Evolutionary conservation across 768 basidiomycete genomes (phyloP), one percentile per base, ranked within the genome.

Genomic region (Candolleomyces eurysporus): DNA sequence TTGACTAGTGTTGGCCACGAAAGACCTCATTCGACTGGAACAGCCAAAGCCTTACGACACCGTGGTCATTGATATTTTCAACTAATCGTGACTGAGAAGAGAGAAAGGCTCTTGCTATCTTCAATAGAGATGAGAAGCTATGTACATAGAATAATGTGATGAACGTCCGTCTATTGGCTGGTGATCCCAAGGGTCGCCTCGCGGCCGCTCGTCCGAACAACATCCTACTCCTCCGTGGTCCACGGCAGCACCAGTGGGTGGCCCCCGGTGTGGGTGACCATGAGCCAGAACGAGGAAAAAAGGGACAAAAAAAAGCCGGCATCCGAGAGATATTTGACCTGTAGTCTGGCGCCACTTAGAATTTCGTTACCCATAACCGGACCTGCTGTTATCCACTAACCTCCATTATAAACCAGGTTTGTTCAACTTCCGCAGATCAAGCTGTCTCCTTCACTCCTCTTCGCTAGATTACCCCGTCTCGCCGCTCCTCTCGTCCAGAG

Each of bases 1-100:
- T 50, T 58, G 39, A 17, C 49, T 64, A 94, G 92, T 91, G 57
- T 81, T 94, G 50, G 83, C 84, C 11, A 93, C 91, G 21, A 94
- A 94, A 69, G 78, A 88, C 63, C 78, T 91, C 16, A 63, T 94
- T 55, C 76, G 72, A 19, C 72, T 94, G 42, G 71, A 82, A 43
- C 92, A 94, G 70, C 70, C 70, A 14, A 79, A 79, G 58, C 69
- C 90, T 21, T 91, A 91, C 67, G 86, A 84, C 31, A 71, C 71
- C 13, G 75, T 93, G 59, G 64, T 66, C 49, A 76, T 83, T 43
- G 54, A 56, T 8, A 56, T 56, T 14, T 21, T 56, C 17, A 39
- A 19, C 36, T 22, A 13, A 7, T 3, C 21, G 19, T 16, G 30
- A 46, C 6, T 8, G 45, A 46, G 19, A 14, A 1, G 16, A 21